Base-by-base conservation (phyloP, 2,329 filamentous ascomycete species). In the Ambrosiella beaveri region DNA sequence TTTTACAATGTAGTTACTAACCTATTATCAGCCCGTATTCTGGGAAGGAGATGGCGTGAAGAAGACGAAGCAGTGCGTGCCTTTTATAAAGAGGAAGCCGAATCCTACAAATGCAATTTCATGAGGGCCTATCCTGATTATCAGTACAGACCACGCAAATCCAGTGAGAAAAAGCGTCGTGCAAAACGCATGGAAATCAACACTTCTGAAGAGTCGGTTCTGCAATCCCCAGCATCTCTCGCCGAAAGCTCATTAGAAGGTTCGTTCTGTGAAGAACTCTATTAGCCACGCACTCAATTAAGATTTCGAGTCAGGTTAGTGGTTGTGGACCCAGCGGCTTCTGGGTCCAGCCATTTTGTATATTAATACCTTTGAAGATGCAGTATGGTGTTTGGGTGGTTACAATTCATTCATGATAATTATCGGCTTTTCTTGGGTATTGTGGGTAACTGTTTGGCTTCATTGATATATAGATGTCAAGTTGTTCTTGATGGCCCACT, bases 41-140 rank as follows among this genome's bases (percentile, higher is more conserved):
- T 59, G 3, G 57, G 57, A 4, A 35, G 27, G 15, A 39, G 36
- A 6, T 59, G 52, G 57, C 53, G 27, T 54, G 17, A 44, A 51
- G 57, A 59, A 40, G 8, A 8, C 6, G 2, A 7, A 1, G 17
- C 9, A 5, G 19, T 59, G 8, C 41, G 52, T 2, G 5, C 15
- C 6, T 45, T 54, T 36, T 58, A 56, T 17, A 54, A 55, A 51
- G 36, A 56, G 15, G 6, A 49, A 41, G 41, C 57, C 1, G 37
- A 39, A 9, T 12, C 17, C 6, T 59, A 55, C 44, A 59, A 59
- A 19, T 37, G 53, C 3, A 56, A 38, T 12, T 59, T 59, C 51
- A 55, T 59, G 57, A 37, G 50, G 17, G 36, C 41, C 17, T 51
- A 49, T 37, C 57, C 57, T 3, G 35, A 59, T 35, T 59, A 59